phyloP scores from a whole-genome alignment of 192 early-diverging fungal species.

The Backusella psychrophila region DNA sequence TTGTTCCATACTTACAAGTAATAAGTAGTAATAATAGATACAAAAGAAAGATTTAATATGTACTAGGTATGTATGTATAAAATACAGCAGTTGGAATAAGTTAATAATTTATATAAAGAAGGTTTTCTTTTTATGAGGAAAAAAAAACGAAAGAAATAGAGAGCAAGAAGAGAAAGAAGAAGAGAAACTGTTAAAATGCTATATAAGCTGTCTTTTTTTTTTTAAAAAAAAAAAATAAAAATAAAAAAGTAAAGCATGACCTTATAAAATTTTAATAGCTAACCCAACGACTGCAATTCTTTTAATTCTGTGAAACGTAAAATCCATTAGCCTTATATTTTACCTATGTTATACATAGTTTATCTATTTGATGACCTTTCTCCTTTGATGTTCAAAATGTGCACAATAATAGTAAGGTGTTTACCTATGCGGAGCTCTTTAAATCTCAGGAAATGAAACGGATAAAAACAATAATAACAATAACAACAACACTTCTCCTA shows the following conservation, averaged over 20 bases:
- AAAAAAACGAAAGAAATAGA: background rate
- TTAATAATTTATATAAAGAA: background rate
- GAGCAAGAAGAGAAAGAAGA: background rate
- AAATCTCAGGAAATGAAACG: background rate
- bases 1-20: background rate
- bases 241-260: slow-evolving; percentile 1
- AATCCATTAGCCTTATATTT: background rate
- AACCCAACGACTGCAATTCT: background rate
- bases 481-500: background rate
- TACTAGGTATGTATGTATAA: background rate
- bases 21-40: background rate
- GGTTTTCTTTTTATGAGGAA: background rate
- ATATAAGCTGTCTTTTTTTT: background rate
- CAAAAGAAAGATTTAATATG: background rate
- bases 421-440: background rate
- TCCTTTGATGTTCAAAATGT: background rate
- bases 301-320: slow-evolving; percentile 6
- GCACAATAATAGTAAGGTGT: background rate
- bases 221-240: background rate
- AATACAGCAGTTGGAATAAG: background rate
- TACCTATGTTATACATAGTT: background rate
- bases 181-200: background rate
- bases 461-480: background rate
- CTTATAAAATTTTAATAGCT: background rate
- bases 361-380: background rate